phyloP scores from a whole-genome alignment of 371 early-diverging fungal species.

The Lichtheimia hyalospora region DNA sequence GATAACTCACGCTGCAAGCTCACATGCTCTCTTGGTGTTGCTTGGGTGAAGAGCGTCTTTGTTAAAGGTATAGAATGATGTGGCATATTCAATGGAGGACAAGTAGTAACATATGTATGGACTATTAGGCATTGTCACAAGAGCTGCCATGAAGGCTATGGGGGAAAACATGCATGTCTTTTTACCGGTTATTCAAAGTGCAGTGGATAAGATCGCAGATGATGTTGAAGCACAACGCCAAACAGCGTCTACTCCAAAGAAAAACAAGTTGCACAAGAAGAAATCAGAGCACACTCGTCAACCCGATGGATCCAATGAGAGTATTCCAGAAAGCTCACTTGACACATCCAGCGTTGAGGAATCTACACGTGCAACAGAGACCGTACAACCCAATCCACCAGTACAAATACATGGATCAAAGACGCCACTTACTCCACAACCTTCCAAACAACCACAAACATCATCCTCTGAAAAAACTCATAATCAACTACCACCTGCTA shows the following conservation, averaged over 20 bases:
- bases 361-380: too few relatives aligned
- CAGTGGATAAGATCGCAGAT: background rate
- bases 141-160: slow-evolving; percentile 47
- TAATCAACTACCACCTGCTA: too few relatives aligned
- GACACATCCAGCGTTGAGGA: too few relatives aligned
- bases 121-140: slow-evolving; percentile 34
- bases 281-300: background rate
- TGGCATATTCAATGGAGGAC: background rate
- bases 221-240: slow-evolving; percentile 1
- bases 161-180: slow-evolving; percentile 29
- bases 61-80: slow-evolving; percentile 40
- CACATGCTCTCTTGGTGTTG: slow-evolving; percentile 51
- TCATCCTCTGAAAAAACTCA: too few relatives aligned
- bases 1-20: slow-evolving; percentile 44
- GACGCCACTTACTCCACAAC: too few relatives aligned
- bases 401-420: too few relatives aligned
- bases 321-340: too few relatives aligned
- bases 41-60: slow-evolving; percentile 56
- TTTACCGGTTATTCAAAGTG: slow-evolving; percentile 26
- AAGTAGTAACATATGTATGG: background rate
- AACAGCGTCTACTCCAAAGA: background rate
- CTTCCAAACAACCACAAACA: too few relatives aligned
- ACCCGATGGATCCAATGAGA: background rate
- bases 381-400: too few relatives aligned
- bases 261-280: background rate